Base-by-base conservation (phyloP, 768 basidiomycete species). In the Panaeolus cyanescens region DNA sequence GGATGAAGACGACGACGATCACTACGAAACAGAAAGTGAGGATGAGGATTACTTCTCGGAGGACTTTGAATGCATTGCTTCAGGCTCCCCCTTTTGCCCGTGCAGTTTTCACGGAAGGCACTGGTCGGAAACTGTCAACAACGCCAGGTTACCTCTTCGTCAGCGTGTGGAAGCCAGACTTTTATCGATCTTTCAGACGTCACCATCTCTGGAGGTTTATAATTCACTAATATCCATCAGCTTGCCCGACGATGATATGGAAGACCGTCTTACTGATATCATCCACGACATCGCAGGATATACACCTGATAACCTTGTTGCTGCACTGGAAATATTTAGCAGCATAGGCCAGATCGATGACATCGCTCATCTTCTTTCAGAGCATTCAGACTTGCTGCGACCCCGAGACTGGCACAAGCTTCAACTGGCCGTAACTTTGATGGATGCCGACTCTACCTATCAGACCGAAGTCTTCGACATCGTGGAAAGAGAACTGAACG, bases 371-470 rank as follows among this genome's bases (percentile, higher is more conserved):
- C 78, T 88, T 9, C 80, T 90, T 55, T 68, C 76, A 19, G 59
- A 73, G 0, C 74, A 89, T 65, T 70, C 75, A 1, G 78, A 86
- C 56, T 83, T 90, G 42, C 76, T 90, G n/a, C 86, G 87, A 3
- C 81, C 88, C 1, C 82, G 84, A 13, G 87, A 90, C 55, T 73
- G 80, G 4, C 32, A 67, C 1, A 70, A 76, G 0, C 69, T 87
- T 19, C 86, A 85, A 59, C 62, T 67, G 15, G 83, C 85, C 0
- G 79, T 81, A 8, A 62, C 74, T 15, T 61, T 76, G 37, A 71
- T 88, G 54, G 66, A 77, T 0, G 22, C 45, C 25, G 67, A 68
- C 13, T 62, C 64, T 4, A 37, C 64, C 4, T 72, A 74, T 66
- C 70, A 71, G n/a, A 39, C 59, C 0, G 70, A 73, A 30, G 79